These are phyloP conservation scores for Botrytis squamosa DNA, from an alignment of 2,329 filamentous ascomycete species.

Conservation along the genomic window DNA sequence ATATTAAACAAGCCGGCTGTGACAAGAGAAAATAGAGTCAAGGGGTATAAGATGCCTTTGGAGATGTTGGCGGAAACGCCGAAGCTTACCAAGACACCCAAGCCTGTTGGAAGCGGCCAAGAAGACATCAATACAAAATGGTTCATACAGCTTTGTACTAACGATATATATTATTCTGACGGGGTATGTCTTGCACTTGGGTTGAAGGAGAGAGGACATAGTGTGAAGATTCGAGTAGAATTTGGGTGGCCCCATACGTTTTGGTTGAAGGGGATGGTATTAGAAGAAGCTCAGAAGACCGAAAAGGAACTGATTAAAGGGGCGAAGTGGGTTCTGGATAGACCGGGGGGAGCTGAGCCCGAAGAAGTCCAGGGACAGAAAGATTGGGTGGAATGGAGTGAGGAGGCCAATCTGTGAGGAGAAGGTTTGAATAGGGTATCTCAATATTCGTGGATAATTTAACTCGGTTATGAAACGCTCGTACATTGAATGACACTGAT, in stretches of 20 bases:
- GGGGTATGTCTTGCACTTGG: slow-evolving; percentile 50
- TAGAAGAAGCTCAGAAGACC: slow-evolving; percentile 44
- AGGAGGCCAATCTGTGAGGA: background rate
- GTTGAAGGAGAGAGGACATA: slow-evolving; percentile 43
- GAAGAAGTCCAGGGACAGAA: background rate
- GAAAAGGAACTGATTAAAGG: slow-evolving; percentile 46
- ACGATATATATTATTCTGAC: slow-evolving; percentile 53
- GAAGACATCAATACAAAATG: slow-evolving; percentile 43
- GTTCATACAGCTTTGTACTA: slow-evolving; percentile 49
- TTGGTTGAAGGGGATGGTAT: slow-evolving; percentile 48
- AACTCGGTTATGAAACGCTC: background rate
- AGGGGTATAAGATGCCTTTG: slow-evolving; percentile 43
- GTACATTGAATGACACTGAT: background rate
- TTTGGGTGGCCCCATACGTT: slow-evolving; percentile 53
- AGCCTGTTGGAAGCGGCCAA: background rate
- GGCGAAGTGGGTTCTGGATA: slow-evolving; percentile 43
- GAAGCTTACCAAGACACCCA: slow-evolving; percentile 5
- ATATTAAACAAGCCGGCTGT: slow-evolving; percentile 41
- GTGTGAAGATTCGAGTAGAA: slow-evolving; percentile 46
- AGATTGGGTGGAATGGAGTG: slow-evolving; percentile 15
- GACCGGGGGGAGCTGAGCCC: background rate
- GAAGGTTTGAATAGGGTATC: background rate
- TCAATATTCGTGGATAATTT: background rate
- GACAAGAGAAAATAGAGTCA: slow-evolving; percentile 41
- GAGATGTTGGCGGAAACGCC: slow-evolving; percentile 39